Evolutionary conservation across 2,329 filamentous ascomycete species (phyloP), one percentile per base, ranked within the genome.

Genomic region (Penicillium sp.): DNA sequence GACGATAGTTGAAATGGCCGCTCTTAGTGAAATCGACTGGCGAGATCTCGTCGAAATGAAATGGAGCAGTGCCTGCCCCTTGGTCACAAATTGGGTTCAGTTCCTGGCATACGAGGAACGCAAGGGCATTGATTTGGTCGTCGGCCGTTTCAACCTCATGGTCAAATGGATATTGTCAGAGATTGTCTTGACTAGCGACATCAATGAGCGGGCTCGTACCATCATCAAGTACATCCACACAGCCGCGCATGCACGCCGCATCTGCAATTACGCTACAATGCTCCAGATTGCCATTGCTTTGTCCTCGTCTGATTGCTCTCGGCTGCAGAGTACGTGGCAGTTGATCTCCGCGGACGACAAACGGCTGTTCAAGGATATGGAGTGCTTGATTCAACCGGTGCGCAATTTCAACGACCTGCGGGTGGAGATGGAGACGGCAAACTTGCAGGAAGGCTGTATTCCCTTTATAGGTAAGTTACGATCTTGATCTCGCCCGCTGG

Each of bases 131-230:
- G 82, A 85, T 53, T 71, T 86, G 30, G 81, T 84, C 52, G 82
- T 83, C 41, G 80, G 81, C 19, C 80, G 82, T 22, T 85, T 85
- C 72, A 86, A 86, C 54, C 71, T 86, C 4, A 79, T 84, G 55
- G 81, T 84, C 52, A 84, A 84, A 69, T 86, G 82, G 82, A 77
- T 77, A 8, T 69, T 83, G 10, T 85, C 82, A 0, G 81, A 85
- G 59, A 77, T 81, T 53, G 69, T 86, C 10, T 73, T 86, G 14
- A 84, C 81, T 0, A 74, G 76, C 29, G 73, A 77, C 42, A 72
- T 80, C 6, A 70, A 79, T 22, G 81, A 85, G 59, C 75, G 82
- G 50, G 81, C 78, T n/a, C 72, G 74, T 22, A 79, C 79, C 38
- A 79, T 86, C 49, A 74, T 77, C 45, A 84, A 86, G 59, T 83